Conservation (phyloP, 371 early-diverging fungal genomes). For the Circinella umbellata region DNA sequence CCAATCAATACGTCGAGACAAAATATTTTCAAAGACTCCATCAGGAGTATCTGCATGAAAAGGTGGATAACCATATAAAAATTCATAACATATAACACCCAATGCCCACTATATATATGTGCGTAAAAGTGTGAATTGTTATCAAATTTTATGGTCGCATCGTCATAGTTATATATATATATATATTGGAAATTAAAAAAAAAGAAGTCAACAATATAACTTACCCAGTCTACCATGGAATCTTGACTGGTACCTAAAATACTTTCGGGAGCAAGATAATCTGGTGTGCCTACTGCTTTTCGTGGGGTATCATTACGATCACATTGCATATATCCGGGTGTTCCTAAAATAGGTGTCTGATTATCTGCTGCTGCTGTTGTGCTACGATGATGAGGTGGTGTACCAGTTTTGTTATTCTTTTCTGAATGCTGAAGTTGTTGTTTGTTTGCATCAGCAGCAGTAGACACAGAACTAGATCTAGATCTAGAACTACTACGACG, state of each 20-base stretch:
- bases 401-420: background rate
- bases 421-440: background rate
- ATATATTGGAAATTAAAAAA: background rate
- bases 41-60: conserved; percentile 85
- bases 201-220: conserved; percentile 11
- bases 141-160: background rate
- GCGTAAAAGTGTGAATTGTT: background rate
- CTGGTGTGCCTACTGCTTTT: conserved; percentile 90
- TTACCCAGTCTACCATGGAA: conserved; percentile 90
- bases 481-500: conserved; percentile 37
- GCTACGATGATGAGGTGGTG: background rate
- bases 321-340: conserved; percentile 22
- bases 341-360: conserved; percentile 5
- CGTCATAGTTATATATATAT: background rate
- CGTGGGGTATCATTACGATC: conserved; percentile 21
- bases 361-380: background rate
- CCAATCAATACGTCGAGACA: conserved; percentile 74
- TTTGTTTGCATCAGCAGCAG: background rate
- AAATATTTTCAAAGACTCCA: conserved; percentile 86
- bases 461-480: background rate
- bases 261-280: conserved; percentile 96
- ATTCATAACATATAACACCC: conserved; percentile 91
- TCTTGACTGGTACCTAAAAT: conserved; percentile 88
- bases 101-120: conserved; percentile 76
- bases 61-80: conserved; percentile 85